These are phyloP conservation scores for Pythium diclinum DNA, from an alignment of 352 stramenopile species.

Conservation along the genomic window DNA sequence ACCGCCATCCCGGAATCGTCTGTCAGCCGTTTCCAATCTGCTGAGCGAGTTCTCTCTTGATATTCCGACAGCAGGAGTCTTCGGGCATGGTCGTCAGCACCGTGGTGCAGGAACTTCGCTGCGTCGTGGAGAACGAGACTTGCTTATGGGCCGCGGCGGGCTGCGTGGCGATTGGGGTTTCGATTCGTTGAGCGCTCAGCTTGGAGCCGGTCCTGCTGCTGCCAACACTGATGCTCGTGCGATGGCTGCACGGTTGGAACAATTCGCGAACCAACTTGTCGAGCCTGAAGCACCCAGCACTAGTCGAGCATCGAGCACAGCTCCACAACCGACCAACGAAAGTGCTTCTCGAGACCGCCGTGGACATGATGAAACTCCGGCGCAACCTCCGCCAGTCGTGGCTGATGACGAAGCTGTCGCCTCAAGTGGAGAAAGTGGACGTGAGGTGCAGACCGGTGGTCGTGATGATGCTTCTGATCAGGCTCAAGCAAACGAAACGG, in stretches of 20 bases:
- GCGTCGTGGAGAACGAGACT: conserved; percentile 46
- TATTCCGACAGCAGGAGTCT: conserved; percentile 44
- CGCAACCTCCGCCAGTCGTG: background rate
- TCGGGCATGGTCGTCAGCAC: conserved; percentile 30
- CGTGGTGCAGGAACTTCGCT: conserved; percentile 25
- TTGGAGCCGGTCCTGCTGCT: conserved; percentile 7
- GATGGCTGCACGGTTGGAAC: conserved; percentile 70
- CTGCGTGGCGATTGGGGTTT: conserved; percentile 27
- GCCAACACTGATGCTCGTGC: conserved; percentile 45
- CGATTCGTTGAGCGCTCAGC: conserved; percentile 8
- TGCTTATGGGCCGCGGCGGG: conserved; percentile 39
- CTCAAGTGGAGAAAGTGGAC: background rate
- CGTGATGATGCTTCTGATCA: conserved; percentile 6
- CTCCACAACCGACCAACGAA: background rate
- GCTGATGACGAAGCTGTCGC: background rate
- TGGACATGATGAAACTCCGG: background rate
- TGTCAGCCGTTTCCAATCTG: conserved; percentile 72
- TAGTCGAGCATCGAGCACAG: background rate
- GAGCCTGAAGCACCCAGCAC: conserved; percentile 28
- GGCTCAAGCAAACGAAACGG: conserved; percentile 28
- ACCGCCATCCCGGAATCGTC: conserved; percentile 57
- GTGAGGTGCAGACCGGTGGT: background rate
- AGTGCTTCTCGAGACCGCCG: background rate
- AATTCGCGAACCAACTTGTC: conserved; percentile 58
- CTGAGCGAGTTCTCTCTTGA: conserved; percentile 83